phyloP scores from a whole-genome alignment of 2,329 filamentous ascomycete genomes.

The Leptographium wingfieldii region DNA sequence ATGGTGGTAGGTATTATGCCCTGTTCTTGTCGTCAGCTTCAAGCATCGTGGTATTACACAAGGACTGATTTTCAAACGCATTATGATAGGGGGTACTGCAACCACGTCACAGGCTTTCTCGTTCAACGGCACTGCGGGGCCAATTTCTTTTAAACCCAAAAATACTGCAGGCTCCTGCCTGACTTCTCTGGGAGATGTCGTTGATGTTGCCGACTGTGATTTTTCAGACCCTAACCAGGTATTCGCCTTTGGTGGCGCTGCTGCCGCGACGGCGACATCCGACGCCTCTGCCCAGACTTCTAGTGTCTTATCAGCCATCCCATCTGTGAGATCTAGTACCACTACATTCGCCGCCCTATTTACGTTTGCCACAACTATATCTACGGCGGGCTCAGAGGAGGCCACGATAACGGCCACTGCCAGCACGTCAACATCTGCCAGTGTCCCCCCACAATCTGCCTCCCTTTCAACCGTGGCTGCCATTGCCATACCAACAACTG shows the following conservation, averaged over 20 bases:
- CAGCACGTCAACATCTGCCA: neutral
- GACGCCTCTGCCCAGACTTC: neutral
- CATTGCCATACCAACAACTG: conserved; percentile 26
- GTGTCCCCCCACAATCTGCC: neutral
- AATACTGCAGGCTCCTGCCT: conserved; percentile 36
- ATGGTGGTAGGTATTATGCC: conserved; percentile 25
- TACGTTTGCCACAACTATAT: neutral
- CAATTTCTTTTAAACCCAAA: conserved; percentile 30
- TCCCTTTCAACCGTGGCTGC: conserved; percentile 5
- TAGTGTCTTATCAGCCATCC: neutral
- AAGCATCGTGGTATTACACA: neutral
- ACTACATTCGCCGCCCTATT: neutral
- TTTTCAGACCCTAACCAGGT: conserved; percentile 26
- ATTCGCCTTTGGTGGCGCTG: conserved; percentile 22
- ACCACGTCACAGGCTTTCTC: conserved; percentile 39
- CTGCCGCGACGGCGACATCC: neutral
- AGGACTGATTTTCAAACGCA: neutral
- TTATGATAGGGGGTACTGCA: conserved; percentile 27
- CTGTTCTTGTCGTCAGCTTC: neutral
- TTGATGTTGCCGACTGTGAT: conserved; percentile 32
- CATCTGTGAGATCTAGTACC: neutral
- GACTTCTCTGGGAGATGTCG: conserved; percentile 26
- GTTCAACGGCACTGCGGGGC: conserved; percentile 28
- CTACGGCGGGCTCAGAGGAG: neutral
- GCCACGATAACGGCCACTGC: neutral